Evolutionary conservation across 306 rosid genomes (phyloP).

Genomic region (Fagus sylvatica): DNA sequence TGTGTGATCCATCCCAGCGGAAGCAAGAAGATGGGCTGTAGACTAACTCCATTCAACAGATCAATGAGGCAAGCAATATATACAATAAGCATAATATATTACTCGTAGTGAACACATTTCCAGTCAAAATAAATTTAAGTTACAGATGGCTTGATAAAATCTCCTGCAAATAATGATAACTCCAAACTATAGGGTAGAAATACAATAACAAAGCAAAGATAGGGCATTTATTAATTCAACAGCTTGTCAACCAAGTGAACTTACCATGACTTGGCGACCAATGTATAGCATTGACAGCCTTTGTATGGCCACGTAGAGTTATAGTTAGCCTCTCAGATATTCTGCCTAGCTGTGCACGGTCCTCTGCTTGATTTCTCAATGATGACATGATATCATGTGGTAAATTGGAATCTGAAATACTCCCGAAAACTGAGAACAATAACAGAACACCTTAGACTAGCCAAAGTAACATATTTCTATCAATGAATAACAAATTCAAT

Average conservation of each 20-base stretch:
- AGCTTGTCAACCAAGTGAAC: slow-evolving; percentile 22
- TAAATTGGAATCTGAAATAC: slow-evolving; percentile 55
- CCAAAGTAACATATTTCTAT: slow-evolving; percentile 1
- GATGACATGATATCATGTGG: slow-evolving; percentile 44
- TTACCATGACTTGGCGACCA: slow-evolving; percentile 82
- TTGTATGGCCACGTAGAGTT: slow-evolving; percentile 53
- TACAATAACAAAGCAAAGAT: background rate
- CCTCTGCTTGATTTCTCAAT: slow-evolving; percentile 56
- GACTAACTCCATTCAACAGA: slow-evolving; percentile 64
- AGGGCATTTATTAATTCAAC: background rate
- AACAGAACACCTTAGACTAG: slow-evolving; percentile 13
- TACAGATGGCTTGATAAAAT: background rate
- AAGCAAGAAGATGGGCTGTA: slow-evolving; percentile 97
- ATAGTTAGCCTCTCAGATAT: slow-evolving; percentile 50
- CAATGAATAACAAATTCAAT: slow-evolving; percentile 3
- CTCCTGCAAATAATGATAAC: background rate
- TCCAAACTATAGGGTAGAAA: background rate
- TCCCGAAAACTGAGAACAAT: slow-evolving; percentile 49
- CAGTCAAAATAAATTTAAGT: background rate
- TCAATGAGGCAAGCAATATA: slow-evolving; percentile 38
- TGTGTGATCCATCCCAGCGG: slow-evolving; percentile 87
- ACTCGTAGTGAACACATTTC: background rate
- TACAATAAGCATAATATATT: slow-evolving; percentile 13
- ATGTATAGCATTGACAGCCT: slow-evolving; percentile 71
- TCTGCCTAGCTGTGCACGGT: slow-evolving; percentile 24